These are phyloP conservation scores for Salvia hispanica DNA, from an alignment of 257 asterid species.

Conservation along the genomic window DNA sequence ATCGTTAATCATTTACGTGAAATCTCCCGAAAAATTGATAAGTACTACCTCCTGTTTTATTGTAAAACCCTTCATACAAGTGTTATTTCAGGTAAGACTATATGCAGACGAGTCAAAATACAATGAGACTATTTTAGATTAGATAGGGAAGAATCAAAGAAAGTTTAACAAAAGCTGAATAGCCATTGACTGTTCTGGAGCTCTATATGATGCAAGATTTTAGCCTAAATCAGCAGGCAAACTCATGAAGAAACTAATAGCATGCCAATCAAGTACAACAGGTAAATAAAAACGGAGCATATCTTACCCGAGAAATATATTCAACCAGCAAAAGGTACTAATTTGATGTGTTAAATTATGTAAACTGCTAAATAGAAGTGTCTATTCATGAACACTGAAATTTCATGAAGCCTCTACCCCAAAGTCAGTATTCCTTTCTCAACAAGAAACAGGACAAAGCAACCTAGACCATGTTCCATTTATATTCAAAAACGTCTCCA, in stretches of 20 bases:
- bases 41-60: not conserved
- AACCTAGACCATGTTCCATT: conserved; percentile 7
- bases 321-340: conserved; percentile 1
- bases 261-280: not conserved
- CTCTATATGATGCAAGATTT: not conserved
- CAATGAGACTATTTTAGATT: not conserved
- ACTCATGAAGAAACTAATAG: conserved; percentile 11
- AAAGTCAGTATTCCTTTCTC: conserved; percentile 8
- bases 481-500: conserved; percentile 8
- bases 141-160: not conserved
- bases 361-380: conserved; percentile 6
- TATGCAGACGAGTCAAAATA: not conserved
- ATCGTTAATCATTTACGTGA: conserved; percentile 4
- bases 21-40: not conserved
- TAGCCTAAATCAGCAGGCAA: not conserved
- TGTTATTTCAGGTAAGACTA: not conserved
- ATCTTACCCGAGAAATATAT: not conserved
- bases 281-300: not conserved
- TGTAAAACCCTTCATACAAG: not conserved
- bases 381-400: not conserved
- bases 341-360: not conserved
- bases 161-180: not conserved
- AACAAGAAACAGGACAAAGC: conserved; percentile 7
- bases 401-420: not conserved
- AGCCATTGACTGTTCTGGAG: not conserved